Base-by-base conservation (phyloP, 768 basidiomycete genomes). In the Macrolepiota fuliginosa region DNA sequence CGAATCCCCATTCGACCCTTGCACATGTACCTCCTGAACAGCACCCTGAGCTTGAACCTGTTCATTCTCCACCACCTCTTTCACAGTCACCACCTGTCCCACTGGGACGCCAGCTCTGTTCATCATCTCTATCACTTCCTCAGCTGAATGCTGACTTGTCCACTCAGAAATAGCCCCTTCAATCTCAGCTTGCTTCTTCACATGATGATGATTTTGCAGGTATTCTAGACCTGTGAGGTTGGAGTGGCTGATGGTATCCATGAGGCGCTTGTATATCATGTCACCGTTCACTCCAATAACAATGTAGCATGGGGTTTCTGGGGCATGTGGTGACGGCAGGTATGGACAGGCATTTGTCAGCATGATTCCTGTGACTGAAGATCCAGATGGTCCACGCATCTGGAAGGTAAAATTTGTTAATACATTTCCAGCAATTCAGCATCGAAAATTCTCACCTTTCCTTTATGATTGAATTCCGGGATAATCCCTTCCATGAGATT, bases 401-500 rank as follows among this genome's bases (percentile, higher is more conserved):
- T 88, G 50, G 25, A 29, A 35, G 32, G 49, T n/a, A 17, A 24
- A 27, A 15, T 2, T 45, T 42, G 52, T 47, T 59, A 46, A 50
- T 24, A n/a, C 24, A 36, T 25, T 12, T 10, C 29, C 42, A 49
- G 10, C 4, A 7, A n/a, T 39, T 53, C 35, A 9, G 37, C 13
- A 10, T 29, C 7, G n/a, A 24, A 19, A 32, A 25, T 40, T 32
- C 69, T 46, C 64, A 86, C 87, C 73, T 86, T 87, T 60, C 82
- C 82, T 69, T 87, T 89, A 56, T 88, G 84, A 68, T 89, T 86
- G 59, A 87, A 89, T 71, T 88, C 89, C 11, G 89, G 89, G 52
- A 89, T 84, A 62, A 90, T 83, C 2, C 89, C 88, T 66, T 90
- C 89, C 89, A 89, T 90, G 52, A 89, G 72, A 67, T 89, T 90